Conservation (phyloP, 306 rosid genomes). For the Malus orientalis region DNA sequence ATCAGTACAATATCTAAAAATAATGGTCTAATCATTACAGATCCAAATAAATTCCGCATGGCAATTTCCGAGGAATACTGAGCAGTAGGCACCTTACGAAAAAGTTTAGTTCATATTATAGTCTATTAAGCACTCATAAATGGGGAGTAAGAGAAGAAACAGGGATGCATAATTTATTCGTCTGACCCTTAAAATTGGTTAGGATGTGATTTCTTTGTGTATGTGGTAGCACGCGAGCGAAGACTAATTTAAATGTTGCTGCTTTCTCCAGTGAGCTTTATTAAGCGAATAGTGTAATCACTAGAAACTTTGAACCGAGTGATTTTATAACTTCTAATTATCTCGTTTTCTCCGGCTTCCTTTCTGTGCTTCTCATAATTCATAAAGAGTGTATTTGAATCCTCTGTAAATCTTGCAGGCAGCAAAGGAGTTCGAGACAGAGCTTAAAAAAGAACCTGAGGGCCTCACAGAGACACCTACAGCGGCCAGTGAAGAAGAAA, state of each 20-base stretch:
- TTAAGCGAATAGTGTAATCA: background rate
- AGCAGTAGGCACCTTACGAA: background rate
- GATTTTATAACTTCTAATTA: background rate
- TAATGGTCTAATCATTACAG: background rate
- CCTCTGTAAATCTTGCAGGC: slow-evolving; percentile 51
- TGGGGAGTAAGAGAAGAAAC: background rate
- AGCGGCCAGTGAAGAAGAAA: slow-evolving; percentile 45
- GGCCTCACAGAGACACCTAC: slow-evolving; percentile 36
- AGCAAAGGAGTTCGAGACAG: slow-evolving; percentile 93
- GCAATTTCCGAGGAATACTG: background rate
- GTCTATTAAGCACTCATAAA: background rate
- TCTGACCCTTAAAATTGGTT: background rate
- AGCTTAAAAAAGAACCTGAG: slow-evolving; percentile 72
- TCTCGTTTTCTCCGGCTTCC: background rate
- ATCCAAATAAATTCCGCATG: background rate
- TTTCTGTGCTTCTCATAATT: background rate
- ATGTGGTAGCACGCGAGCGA: background rate
- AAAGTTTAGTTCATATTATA: background rate
- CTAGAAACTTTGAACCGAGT: background rate
- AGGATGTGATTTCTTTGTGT: background rate
- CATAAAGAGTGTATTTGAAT: slow-evolving; percentile 1
- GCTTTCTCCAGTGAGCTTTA: background rate
- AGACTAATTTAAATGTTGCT: background rate
- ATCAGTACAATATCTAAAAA: background rate
- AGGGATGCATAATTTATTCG: background rate